These are phyloP conservation scores for Fraxinus sp. DNA, from an alignment of 305 asterid genomes.

Conservation along the genomic window DNA sequence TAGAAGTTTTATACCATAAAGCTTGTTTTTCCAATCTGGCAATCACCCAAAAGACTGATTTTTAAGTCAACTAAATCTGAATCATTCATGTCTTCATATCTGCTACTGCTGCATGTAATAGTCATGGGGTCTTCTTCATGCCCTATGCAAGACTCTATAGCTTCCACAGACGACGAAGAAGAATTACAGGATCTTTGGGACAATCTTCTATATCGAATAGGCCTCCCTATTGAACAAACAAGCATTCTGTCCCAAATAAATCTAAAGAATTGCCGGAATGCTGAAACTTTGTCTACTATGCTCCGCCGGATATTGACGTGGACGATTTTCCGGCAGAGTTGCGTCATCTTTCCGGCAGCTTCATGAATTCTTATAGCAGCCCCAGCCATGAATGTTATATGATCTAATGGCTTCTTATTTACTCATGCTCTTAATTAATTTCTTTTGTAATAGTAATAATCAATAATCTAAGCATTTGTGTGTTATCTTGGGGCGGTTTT, in stretches of 20 bases:
- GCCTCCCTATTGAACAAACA: conserved; percentile 55
- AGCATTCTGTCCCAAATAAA: conserved; percentile 61
- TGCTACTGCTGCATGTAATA: conserved; percentile 37
- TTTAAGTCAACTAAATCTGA: conserved; percentile 83
- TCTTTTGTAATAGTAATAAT: too few species aligned
- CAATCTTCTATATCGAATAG: conserved; percentile 49
- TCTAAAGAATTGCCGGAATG: conserved; percentile 49
- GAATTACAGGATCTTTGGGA: conserved; percentile 31
- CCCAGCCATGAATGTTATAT: conserved; percentile 30
- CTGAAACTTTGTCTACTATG: conserved; percentile 45
- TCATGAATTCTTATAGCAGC: conserved; percentile 43
- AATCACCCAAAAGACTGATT: conserved; percentile 83
- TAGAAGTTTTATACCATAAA: conserved; percentile 39
- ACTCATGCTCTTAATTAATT: conserved; percentile 14
- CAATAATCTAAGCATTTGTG: not conserved
- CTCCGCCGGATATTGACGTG: conserved; percentile 63
- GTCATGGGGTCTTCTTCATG: conserved; percentile 24
- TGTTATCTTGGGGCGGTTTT: conserved; percentile 7
- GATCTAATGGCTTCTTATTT: not conserved
- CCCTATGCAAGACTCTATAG: conserved; percentile 21
- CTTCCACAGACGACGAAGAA: conserved; percentile 26
- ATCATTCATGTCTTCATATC: conserved; percentile 52
- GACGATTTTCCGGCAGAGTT: conserved; percentile 58
- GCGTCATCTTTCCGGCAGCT: conserved; percentile 57
- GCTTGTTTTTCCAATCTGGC: conserved; percentile 85